phyloP scores from a whole-genome alignment of 2,329 filamentous ascomycete genomes.

The Botrytis porri region DNA sequence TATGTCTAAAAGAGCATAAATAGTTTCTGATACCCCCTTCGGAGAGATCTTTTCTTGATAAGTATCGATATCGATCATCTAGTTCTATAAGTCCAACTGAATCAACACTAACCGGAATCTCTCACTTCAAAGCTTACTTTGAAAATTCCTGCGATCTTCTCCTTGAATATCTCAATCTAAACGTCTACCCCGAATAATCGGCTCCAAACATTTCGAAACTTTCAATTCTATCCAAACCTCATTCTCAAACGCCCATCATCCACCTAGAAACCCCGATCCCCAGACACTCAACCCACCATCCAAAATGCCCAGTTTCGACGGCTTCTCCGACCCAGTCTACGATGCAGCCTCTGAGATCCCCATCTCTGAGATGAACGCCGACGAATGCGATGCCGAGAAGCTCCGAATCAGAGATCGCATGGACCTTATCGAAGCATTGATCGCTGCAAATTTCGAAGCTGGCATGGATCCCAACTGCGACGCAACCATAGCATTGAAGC shows the following conservation, averaged over 20 bases:
- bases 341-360: neutral
- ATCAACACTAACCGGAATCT: neutral
- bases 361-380: neutral
- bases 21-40: neutral
- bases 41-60: neutral
- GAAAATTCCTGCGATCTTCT: neutral
- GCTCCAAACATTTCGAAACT: neutral
- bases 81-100: neutral
- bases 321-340: no score
- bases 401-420: no score
- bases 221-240: neutral
- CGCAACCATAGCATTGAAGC: no score
- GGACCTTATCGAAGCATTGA: no score
- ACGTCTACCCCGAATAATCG: neutral
- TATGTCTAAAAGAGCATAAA: neutral
- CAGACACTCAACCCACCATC: neutral
- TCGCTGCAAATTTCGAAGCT: no score
- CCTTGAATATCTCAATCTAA: fast-evolving
- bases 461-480: no score
- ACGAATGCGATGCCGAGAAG: no score
- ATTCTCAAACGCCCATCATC: neutral
- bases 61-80: neutral
- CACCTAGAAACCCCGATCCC: neutral
- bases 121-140: neutral
- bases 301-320: neutral